These are phyloP conservation scores for Floccularia luteovirens DNA, from an alignment of 768 basidiomycete genomes.

Conservation along the genomic window DNA sequence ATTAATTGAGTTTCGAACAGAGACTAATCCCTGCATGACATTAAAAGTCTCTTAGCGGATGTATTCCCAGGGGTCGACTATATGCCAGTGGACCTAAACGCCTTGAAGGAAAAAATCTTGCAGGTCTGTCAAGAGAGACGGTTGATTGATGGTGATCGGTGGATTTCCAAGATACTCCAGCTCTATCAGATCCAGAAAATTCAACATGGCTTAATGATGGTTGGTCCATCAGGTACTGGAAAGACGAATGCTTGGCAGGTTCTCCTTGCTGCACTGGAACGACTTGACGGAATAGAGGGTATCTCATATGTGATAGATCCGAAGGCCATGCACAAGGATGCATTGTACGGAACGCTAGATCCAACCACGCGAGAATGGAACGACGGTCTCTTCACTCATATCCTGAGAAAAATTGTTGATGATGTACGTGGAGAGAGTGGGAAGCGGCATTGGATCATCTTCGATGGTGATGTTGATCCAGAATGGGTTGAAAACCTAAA, in stretches of 20 bases:
- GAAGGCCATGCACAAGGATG: slow-evolving; percentile 98
- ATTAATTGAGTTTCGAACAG: background rate
- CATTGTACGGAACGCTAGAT: slow-evolving; percentile 94
- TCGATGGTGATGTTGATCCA: slow-evolving; percentile 98
- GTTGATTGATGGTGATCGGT: slow-evolving; percentile 79
- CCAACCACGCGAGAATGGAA: slow-evolving; percentile 99
- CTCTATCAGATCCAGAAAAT: slow-evolving; percentile 99
- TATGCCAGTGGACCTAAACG: slow-evolving; percentile 79
- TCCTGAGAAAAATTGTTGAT: slow-evolving; percentile 95
- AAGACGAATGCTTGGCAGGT: slow-evolving; percentile 98
- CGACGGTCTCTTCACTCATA: slow-evolving; percentile 96
- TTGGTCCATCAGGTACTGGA: slow-evolving; percentile 93
- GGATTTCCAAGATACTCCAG: slow-evolving; percentile 94
- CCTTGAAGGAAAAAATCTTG: slow-evolving; percentile 77
- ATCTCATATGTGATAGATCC: slow-evolving; percentile 96
- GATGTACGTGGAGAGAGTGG: slow-evolving; percentile 96
- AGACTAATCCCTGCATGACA: slow-evolving; percentile 6
- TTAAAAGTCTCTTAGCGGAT: slow-evolving; percentile 76
- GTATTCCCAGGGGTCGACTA: slow-evolving; percentile 97
- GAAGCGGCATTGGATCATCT: slow-evolving; percentile 98
- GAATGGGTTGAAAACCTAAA: slow-evolving; percentile 99
- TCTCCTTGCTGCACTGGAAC: slow-evolving; percentile 81
- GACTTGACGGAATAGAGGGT: slow-evolving; percentile 88
- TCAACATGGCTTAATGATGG: slow-evolving; percentile 99
- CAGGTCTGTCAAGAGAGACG: slow-evolving; percentile 84